Base-by-base conservation (phyloP, 176 grass and related monocot species). In the Rhynchospora tenuis region DNA sequence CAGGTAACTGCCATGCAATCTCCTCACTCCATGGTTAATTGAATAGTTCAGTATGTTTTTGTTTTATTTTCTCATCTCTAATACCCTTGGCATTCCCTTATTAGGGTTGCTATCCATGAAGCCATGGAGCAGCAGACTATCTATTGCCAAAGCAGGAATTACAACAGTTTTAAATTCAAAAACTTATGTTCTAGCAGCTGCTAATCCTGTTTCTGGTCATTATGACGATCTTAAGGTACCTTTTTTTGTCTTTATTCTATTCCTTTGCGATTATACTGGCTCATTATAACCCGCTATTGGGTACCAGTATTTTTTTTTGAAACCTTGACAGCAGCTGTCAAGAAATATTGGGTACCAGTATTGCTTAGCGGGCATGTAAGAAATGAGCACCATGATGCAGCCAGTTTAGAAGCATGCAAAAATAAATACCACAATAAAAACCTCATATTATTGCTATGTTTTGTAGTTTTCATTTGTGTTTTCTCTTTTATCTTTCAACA, bases 111-210 rank as follows among this genome's bases (percentile, higher is more conserved):
- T 64, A 99, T 99, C 79, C 96, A 99, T 81, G 96, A 99, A 73
- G 91, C 93, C 70, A 99, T 99, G 96, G 96, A 99, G 77, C 96
- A 99, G 78, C 96, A 99, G 47, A 99, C 96, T 95, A 86, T 99
- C 96, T 83, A 99, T 99, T 61, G 96, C 96, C 9, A 99, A 99
- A 88, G 96, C 96, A 79, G 96, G 96, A 69, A 99, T 99, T 81
- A 93, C 93, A 85, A 99, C 96, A 67, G 96, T 95, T 67, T 87
- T 99, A 48, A 99, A 99, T 65, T 99, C 93, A 52, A 90, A 93
- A 89, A 93, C 96, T 72, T 99, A 93, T 77, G 96, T 99, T 64
- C 93, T 99, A 84, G 96, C 96, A 48, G 96, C 93, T 89, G 96
- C 96, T 72, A 99, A 99, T 89, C 96, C 96, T 86, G 82, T 92